phyloP scores from a whole-genome alignment of 2,329 filamentous ascomycete species.

The Paradendryphiella salina region DNA sequence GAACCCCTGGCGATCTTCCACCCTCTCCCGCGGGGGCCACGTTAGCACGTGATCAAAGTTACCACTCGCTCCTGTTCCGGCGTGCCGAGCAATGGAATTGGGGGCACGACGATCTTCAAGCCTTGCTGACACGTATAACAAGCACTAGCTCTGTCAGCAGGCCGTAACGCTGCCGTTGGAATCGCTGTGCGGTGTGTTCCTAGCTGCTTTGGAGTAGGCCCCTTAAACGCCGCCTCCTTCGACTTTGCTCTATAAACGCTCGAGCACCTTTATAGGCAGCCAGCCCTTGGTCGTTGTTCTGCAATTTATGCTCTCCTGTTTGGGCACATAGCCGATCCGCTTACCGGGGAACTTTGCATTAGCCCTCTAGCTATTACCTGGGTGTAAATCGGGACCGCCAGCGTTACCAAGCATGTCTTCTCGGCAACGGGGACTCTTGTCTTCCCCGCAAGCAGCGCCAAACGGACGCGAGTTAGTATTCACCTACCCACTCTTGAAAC shows the following conservation, averaged over 20 bases:
- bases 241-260: slow-evolving; percentile 8
- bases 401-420: slow-evolving; percentile 27
- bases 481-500: slow-evolving; percentile 18
- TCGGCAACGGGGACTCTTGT: slow-evolving; percentile 29
- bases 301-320: slow-evolving; percentile 13
- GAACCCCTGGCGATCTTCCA: slow-evolving; percentile 19
- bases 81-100: slow-evolving; percentile 15
- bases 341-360: slow-evolving; percentile 6
- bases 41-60: slow-evolving; percentile 14
- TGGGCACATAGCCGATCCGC: not conserved
- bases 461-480: slow-evolving; percentile 31
- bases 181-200: slow-evolving; percentile 2
- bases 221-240: slow-evolving; percentile 20
- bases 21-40: slow-evolving; percentile 13
- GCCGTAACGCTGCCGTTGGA: slow-evolving; percentile 1
- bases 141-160: slow-evolving; percentile 21
- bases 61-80: slow-evolving; percentile 7
- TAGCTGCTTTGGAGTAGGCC: slow-evolving; percentile 13
- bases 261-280: slow-evolving; percentile 9
- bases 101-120: slow-evolving; percentile 11
- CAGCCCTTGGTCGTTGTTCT: slow-evolving; percentile 1
- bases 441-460: slow-evolving; percentile 34
- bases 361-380: slow-evolving; percentile 7
- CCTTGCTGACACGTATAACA: slow-evolving; percentile 30
- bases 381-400: slow-evolving; percentile 9